Evolutionary conservation across 257 asterid genomes (phyloP).

Genomic region (Jaltomata sinuosa): DNA sequence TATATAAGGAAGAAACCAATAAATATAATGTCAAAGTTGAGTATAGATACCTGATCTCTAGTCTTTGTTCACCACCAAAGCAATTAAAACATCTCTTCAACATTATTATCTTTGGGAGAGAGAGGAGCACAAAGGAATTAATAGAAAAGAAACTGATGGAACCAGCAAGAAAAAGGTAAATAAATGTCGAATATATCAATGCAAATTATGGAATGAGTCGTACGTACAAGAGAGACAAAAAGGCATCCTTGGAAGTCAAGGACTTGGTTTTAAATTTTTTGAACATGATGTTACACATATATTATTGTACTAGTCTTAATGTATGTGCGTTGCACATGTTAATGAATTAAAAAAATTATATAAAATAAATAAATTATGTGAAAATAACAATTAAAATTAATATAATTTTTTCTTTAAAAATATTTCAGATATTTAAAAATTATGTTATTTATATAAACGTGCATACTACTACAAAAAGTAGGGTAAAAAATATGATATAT

Average conservation of each 20-base stretch:
- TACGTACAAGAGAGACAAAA: background rate
- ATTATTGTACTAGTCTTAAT: background rate
- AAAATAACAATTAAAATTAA: too few species aligned
- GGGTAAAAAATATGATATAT: too few species aligned
- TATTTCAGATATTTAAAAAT: too few species aligned
- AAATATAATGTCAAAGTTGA: background rate
- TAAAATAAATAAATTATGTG: too few species aligned
- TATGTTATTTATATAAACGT: too few species aligned
- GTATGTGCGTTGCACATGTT: too few species aligned
- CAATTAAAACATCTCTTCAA: conserved; percentile 15
- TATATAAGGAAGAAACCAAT: background rate
- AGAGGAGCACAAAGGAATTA: background rate
- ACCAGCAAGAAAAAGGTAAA: background rate
- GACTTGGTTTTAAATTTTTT: background rate
- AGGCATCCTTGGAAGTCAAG: background rate
- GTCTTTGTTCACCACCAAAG: conserved; percentile 6
- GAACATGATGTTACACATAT: background rate
- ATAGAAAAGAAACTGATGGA: background rate
- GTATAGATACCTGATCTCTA: conserved; percentile 4
- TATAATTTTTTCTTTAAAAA: too few species aligned
- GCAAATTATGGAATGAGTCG: background rate
- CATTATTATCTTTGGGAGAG: conserved; percentile 7
- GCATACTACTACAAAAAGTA: too few species aligned
- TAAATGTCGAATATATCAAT: background rate
- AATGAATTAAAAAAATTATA: too few species aligned